Evolutionary conservation across 306 rosid genomes (phyloP), one percentile per base, ranked within the genome.

Genomic region (Dalbergia oliveri): DNA sequence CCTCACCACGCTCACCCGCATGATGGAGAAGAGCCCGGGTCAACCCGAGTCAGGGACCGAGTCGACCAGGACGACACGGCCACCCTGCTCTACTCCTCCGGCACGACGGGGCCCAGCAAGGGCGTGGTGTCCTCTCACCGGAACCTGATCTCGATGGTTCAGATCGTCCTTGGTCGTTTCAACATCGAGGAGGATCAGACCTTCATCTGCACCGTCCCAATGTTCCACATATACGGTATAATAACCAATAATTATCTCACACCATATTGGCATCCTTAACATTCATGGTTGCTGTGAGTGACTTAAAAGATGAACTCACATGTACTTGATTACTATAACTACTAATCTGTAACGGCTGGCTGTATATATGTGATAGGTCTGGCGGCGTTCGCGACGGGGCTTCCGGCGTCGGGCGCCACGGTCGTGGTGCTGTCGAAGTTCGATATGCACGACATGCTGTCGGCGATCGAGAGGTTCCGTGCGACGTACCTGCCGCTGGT

Each of bases 81-180:
- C 7, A 90, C 98, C 9, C 81, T 93, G 18, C 91, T 95, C 0
- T 95, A 95, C 73, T 95, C 99, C 0, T 95, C 97, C 0, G 99
- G 99, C 5, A 95, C 99, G 4, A 95, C 99, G 3, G 99, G 99
- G 0, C 93, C 90, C 1, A 91, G 96, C 77, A 95, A 95, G 83
- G 99, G 99, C 2, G 99, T 95, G 33, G 77, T 93, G n/a, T 89
- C 96, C 0, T 93, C 99, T 1, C 99, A 95, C 64, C 76, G 73
- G 70, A 93, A 89, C 15, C 84, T 95, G 1, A 91, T 93, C 9
- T 88, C 97, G 0, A 89, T 90, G 93, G 93, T 93, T 0, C 86
- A 89, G 61, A 87, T 83, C 14, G 83, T 91, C 0, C 47, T 83
- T 0, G 75, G 84, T 43, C 78, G 98, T 8, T 90, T 91, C 88